phyloP scores from a whole-genome alignment of 805 yeast species.

The Isabelozyma pseudorhagii region DNA sequence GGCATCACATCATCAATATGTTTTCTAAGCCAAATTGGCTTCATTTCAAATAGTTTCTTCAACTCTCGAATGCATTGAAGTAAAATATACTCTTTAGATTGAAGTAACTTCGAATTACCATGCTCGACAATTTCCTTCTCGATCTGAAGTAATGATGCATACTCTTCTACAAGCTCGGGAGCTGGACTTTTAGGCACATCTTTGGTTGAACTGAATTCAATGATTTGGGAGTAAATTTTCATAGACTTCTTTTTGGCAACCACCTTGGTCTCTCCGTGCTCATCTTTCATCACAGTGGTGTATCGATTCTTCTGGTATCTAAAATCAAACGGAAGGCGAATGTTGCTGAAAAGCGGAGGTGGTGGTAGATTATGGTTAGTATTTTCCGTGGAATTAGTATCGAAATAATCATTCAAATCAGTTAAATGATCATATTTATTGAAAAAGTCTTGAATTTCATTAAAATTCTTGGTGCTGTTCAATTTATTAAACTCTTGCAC shows the following conservation, averaged over 20 bases:
- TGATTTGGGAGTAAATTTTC: slow-evolving; percentile 53
- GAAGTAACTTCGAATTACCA: not conserved
- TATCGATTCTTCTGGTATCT: slow-evolving; percentile 71
- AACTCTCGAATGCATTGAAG: slow-evolving; percentile 44
- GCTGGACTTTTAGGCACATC: slow-evolving; percentile 50
- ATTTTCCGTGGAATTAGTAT: slow-evolving; percentile 20
- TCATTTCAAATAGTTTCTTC: slow-evolving; percentile 51
- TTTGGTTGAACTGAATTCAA: slow-evolving; percentile 40
- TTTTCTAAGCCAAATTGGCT: slow-evolving; percentile 85
- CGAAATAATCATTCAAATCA: slow-evolving; percentile 25
- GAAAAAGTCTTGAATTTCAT: slow-evolving; percentile 22
- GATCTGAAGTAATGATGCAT: slow-evolving; percentile 23
- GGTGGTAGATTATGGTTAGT: slow-evolving; percentile 68
- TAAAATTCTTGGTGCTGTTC: slow-evolving; percentile 20
- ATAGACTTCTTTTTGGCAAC: slow-evolving; percentile 42
- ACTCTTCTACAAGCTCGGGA: slow-evolving; percentile 38
- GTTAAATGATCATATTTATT: slow-evolving; percentile 18
- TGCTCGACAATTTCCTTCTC: slow-evolving; percentile 37
- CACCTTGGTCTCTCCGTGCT: slow-evolving; percentile 57
- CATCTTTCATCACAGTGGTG: slow-evolving; percentile 45
- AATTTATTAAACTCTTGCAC: slow-evolving; percentile 26
- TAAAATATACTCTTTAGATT: slow-evolving; percentile 26
- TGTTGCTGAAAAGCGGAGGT: slow-evolving; percentile 78
- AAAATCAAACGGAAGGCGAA: slow-evolving; percentile 74
- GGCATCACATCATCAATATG: slow-evolving; percentile 62